Conservation (phyloP, 768 basidiomycete genomes). For the Collybia sordida region DNA sequence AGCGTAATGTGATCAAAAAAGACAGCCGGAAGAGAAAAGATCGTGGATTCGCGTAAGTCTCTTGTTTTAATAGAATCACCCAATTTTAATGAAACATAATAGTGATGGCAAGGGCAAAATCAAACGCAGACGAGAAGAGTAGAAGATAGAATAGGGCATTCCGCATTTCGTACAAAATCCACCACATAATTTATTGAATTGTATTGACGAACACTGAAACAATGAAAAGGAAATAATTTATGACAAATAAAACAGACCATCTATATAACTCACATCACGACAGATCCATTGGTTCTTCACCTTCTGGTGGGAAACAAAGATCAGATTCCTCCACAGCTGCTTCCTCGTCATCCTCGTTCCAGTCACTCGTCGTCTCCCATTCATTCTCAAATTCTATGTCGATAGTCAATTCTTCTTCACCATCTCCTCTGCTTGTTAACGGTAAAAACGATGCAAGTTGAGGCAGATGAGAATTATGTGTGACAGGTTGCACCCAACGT, state of each 20-base stretch:
- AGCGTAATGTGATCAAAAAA: conserved; percentile 75
- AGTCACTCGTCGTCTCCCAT: conserved; percentile 88
- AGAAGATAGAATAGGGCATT: background rate
- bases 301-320: conserved; percentile 61
- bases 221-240: too few species aligned
- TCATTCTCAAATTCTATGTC: conserved; percentile 90
- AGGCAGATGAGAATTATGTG: conserved; percentile 47
- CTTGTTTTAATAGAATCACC: background rate
- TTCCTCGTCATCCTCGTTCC: conserved; percentile 88
- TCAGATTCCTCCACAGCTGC: conserved; percentile 69
- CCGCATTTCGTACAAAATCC: background rate
- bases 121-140: conserved; percentile 15
- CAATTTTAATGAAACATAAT: background rate
- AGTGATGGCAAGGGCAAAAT: conserved; percentile 17
- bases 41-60: conserved; percentile 56
- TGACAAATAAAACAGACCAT: too few species aligned
- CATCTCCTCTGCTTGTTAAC: conserved; percentile 48
- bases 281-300: conserved; percentile 43
- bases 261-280: conserved; percentile 18
- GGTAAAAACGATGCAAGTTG: conserved; percentile 63
- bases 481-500: conserved; percentile 84
- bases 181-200: too few species aligned
- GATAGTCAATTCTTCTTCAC: conserved; percentile 58
- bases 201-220: too few species aligned
- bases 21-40: conserved; percentile 83